Evolutionary conservation across 139 green algal species (phyloP), one percentile per base, ranked within the genome.

Genomic region (Parachlorella kessleri): DNA sequence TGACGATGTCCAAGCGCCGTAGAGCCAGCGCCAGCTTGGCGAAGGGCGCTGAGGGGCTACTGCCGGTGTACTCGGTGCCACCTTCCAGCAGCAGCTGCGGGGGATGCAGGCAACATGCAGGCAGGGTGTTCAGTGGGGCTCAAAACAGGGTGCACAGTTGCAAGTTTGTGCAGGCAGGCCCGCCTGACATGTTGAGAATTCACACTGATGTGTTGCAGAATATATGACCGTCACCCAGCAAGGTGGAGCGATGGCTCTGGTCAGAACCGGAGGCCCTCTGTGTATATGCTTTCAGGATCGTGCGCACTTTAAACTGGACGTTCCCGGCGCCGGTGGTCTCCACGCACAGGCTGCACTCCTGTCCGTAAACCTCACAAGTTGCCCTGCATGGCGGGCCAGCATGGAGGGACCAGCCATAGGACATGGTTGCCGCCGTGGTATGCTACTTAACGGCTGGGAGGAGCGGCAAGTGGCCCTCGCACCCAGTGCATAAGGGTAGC

Each of bases 1-100:
- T 79, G 28, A 67, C 41, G 8, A 79, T 39, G 33, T 79, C 73
- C 6, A 79, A 33, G 9, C 53, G 42, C 10, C 40, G 26, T 2
- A 35, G 39, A 6, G 21, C 7, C 24, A 79, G 41, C 8, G 41
- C 40, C n/a, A 26, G 48, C 54, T 79, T 79, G 28, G 73, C 73
- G 74, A 79, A 79, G 26, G 73, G 73, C 5, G 48, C 53, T 37
- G 73, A 53, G n/a, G 73, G 73, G 37, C 36, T 70, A 37, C 18
- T 35, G 10, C 73, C 73, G 39, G 7, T 35, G 53, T 42, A 79
- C 7, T 38, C 28, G 23, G 30, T 42, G 6, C 72, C 73, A 68
- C 28, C n/a, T 21, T 67, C 38, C 10, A 30, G 18, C 26, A 37
- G 9, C 9, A 33, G 18, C 63, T 69, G 63, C 53, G n/a, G n/a